Base-by-base conservation (phyloP, 352 stramenopile genomes). In the Phytophthora idaei region DNA sequence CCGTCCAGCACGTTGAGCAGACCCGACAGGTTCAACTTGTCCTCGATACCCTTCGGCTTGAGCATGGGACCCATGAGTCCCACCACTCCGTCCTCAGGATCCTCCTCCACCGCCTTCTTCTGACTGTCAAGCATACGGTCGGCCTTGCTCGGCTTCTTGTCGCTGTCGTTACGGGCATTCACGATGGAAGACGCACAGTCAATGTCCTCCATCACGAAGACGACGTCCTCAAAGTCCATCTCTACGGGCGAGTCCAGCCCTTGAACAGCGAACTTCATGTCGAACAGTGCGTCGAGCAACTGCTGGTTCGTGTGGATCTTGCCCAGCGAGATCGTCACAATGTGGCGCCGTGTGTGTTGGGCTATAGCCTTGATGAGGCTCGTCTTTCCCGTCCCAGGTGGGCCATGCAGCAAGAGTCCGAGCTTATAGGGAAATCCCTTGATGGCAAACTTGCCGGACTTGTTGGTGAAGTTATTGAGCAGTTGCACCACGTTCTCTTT, bases 181-280 rank as follows among this genome's bases (percentile, higher is more conserved):
- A 96, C 90, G 15, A 96, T 80, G 2, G 81, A 83, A 0, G 85
- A 89, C 10, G 87, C 83, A 39, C 85, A 92, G 73, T 97, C 90
- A 48, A 96, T 87, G 76, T 96, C 88, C 60, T 97, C 89, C 81
- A 97, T 94, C 27, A 97, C 90, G 60, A 93, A 97, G 17, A 97
- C 84, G 17, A 95, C 76, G 62, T 97, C 84, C 27, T 93, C 81
- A 61, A 95, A 93, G n/a, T 50, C 65, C 52, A 96, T 81, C 37
- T 79, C 76, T 5, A 94, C 69, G 1, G 86, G 85, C 47, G 85
- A 78, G 29, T 94, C 84, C 48, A 90, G 61, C 0, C 78, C 86
- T 0, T 83, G 57, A 1, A 95, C 83, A 0, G 52, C 50, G 48
- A 90, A 94, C 25, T 67, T 77, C 51, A 91, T 74, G 52, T 95